A percentile compares a stretch with the other conserved stretches of the same genome.
Conservation (phyloP, 2,329 filamentous ascomycete genomes). For the Ustilaginoidea virens region DNA sequence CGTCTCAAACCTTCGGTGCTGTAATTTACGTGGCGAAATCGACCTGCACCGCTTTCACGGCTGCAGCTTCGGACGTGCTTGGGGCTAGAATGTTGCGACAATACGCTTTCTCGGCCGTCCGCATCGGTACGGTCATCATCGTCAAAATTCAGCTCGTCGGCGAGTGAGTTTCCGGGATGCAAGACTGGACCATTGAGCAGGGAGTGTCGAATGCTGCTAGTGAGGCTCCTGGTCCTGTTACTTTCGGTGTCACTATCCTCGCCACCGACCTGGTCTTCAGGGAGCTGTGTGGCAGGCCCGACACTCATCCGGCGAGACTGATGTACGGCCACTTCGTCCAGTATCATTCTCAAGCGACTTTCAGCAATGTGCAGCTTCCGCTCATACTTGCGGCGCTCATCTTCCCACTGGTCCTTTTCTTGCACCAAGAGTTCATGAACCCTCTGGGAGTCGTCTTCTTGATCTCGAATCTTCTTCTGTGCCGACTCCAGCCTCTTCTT, state of each 20-base stretch:
- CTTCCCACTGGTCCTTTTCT: conserved; percentile 75
- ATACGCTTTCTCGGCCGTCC: conserved; percentile 48
- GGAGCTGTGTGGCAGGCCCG: conserved; percentile 17
- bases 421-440: conserved; percentile 68
- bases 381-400: conserved; percentile 68
- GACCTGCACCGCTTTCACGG: conserved; percentile 36
- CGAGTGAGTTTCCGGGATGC: conserved; percentile 57
- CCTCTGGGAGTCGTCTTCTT: conserved; percentile 71
- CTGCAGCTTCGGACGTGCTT: conserved; percentile 38
- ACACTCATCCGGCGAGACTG: conserved; percentile 37
- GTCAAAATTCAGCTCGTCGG: conserved; percentile 81
- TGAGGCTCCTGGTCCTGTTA: conserved; percentile 58
- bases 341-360: conserved; percentile 62
- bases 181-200: conserved; percentile 43
- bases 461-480: conserved; percentile 61
- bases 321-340: conserved; percentile 70
- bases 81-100: conserved; percentile 30
- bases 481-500: conserved; percentile 61
- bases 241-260: conserved; percentile 49
- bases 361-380: conserved; percentile 83
- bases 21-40: conserved; percentile 36
- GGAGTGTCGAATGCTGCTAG: conserved; percentile 61
- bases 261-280: conserved; percentile 37
- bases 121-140: conserved; percentile 57
- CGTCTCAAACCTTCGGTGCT: conserved; percentile 44